Conservation (phyloP, 768 basidiomycete genomes). For the Boletus insuetus region DNA sequence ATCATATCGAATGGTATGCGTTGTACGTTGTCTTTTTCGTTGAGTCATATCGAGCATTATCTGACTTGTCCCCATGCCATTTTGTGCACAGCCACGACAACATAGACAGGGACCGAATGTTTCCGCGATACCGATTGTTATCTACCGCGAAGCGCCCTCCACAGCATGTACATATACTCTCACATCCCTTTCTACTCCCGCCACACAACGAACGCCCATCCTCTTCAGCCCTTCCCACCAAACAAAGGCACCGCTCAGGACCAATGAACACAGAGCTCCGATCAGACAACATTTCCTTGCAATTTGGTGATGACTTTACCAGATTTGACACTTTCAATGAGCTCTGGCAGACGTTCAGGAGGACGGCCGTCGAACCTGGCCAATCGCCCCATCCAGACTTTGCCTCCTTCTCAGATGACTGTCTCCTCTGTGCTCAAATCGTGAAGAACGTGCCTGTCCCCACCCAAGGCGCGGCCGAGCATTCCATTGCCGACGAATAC, state of each 20-base stretch:
- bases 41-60: no score
- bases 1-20: no score
- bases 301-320: neutral
- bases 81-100: neutral
- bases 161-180: slow-evolving; percentile 16
- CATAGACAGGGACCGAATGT: neutral
- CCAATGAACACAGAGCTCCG: slow-evolving; percentile 6
- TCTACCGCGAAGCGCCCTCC: slow-evolving; percentile 9
- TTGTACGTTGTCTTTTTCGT: no score
- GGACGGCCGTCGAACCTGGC: slow-evolving; percentile 25
- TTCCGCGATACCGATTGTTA: neutral
- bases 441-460: neutral
- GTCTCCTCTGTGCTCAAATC: slow-evolving; percentile 28
- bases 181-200: slow-evolving; percentile 7
- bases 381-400: slow-evolving; percentile 25
- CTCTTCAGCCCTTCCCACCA: neutral
- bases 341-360: slow-evolving; percentile 25
- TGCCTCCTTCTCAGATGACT: slow-evolving; percentile 27
- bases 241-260: neutral
- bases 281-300: slow-evolving; percentile 16
- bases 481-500: neutral
- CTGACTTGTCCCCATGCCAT: no score
- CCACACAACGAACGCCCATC: slow-evolving; percentile 9
- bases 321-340: neutral
- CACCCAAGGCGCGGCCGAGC: neutral